Percentiles rank a stretch among this genome's conserved stretches.
phyloP scores from a whole-genome alignment of 805 yeast species.

The Tanozyma kutaoensis region DNA sequence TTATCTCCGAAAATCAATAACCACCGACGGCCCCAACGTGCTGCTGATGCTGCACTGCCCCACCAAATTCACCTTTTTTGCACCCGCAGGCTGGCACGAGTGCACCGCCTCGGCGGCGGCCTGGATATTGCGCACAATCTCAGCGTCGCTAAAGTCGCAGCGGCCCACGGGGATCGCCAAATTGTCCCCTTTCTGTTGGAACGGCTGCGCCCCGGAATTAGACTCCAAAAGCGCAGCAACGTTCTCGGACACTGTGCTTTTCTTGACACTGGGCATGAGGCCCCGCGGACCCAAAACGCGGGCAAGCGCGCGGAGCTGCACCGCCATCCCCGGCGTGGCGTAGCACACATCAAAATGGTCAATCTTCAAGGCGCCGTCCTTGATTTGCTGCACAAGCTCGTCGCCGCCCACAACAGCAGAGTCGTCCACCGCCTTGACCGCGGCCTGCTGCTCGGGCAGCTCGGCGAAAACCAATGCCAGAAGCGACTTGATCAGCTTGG shows the following conservation, averaged over 20 bases:
- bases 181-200: slow-evolving; percentile 56
- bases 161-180: slow-evolving; percentile 64
- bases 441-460: slow-evolving; percentile 32
- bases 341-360: slow-evolving; percentile 57
- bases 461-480: slow-evolving; percentile 54
- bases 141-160: slow-evolving; percentile 64
- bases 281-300: slow-evolving; percentile 79
- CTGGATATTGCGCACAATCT: slow-evolving; percentile 56
- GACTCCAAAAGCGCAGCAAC: slow-evolving; percentile 36
- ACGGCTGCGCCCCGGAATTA: slow-evolving; percentile 58
- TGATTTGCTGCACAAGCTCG: slow-evolving; percentile 52
- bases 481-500: slow-evolving; percentile 56
- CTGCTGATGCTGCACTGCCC: slow-evolving; percentile 60
- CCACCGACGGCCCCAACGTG: slow-evolving; percentile 71
- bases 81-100: slow-evolving; percentile 39
- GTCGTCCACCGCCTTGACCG: slow-evolving; percentile 52
- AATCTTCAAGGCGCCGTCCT: slow-evolving; percentile 32
- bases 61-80: slow-evolving; percentile 54
- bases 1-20: slow-evolving; percentile 28
- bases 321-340: slow-evolving; percentile 72
- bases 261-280: slow-evolving; percentile 75
- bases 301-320: slow-evolving; percentile 56
- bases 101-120: slow-evolving; percentile 54
- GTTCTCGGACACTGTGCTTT: slow-evolving; percentile 74
- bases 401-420: slow-evolving; percentile 48